A percentile compares a stretch with the other conserved stretches of the same genome.
Conservation (phyloP, 305 asterid genomes). For the Solanum hybrid region DNA sequence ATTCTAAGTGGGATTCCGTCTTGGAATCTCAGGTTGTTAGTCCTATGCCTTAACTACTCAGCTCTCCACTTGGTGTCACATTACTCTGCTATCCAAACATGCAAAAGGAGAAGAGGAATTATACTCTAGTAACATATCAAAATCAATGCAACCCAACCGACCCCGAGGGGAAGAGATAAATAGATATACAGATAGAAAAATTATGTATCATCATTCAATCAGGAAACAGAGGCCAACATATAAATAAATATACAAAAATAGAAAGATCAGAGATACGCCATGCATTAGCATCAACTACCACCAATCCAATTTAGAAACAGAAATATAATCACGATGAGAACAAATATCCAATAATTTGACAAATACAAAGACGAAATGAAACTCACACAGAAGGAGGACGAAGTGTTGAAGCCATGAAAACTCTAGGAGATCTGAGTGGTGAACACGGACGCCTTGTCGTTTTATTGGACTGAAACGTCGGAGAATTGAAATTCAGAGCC, state of each 20-base stretch:
- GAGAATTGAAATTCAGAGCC: conserved; percentile 6
- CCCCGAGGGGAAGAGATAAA: not conserved
- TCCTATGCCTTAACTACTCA: not conserved
- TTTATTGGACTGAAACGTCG: not conserved
- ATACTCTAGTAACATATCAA: not conserved
- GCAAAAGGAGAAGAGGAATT: not conserved
- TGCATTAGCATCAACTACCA: not conserved
- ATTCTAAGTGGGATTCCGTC: not conserved
- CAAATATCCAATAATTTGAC: not conserved
- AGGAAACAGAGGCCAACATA: not conserved
- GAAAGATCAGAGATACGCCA: not conserved
- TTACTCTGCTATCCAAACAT: not conserved
- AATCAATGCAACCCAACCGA: not conserved
- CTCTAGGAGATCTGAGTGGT: conserved; percentile 5
- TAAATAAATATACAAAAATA: not conserved
- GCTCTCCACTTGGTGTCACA: not conserved
- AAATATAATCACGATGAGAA: not conserved
- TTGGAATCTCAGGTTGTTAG: not conserved
- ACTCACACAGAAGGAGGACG: conserved; percentile 12
- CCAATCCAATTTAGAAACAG: not conserved
- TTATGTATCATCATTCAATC: not conserved
- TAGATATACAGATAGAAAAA: not conserved
- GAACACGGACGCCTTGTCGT: not conserved
- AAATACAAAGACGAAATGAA: not conserved
- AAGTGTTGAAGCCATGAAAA: conserved; percentile 10